Conservation (phyloP, 2,329 filamentous ascomycete genomes). For the Pyrenochaeta sp. region DNA sequence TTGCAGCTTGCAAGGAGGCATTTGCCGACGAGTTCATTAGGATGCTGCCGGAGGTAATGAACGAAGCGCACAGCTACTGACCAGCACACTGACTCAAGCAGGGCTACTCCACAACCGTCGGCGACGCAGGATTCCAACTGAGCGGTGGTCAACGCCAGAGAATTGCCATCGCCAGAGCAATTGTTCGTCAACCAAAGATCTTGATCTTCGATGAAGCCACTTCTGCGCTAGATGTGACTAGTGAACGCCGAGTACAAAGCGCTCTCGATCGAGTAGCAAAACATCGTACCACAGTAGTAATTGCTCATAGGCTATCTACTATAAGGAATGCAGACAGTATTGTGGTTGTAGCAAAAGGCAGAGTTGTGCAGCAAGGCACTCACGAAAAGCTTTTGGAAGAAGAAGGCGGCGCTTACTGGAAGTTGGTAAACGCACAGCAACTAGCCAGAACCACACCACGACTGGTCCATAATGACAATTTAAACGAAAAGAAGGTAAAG, state of each 20-base stretch:
- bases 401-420: conserved; percentile 68
- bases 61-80: background rate
- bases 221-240: conserved; percentile 89
- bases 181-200: conserved; percentile 88
- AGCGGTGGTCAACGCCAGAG: conserved; percentile 96
- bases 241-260: conserved; percentile 81
- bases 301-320: conserved; percentile 78
- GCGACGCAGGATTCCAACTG: conserved; percentile 87
- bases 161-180: conserved; percentile 87
- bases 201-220: conserved; percentile 93
- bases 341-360: conserved; percentile 74
- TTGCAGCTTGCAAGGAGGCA: conserved; percentile 73
- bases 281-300: conserved; percentile 76
- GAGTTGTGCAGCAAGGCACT: conserved; percentile 74
- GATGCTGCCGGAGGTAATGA: conserved; percentile 56
- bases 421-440: conserved; percentile 74
- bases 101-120: conserved; percentile 90
- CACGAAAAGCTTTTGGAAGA: conserved; percentile 72
- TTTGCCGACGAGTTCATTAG: conserved; percentile 92
- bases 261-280: conserved; percentile 67
- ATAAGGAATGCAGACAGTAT: conserved; percentile 55
- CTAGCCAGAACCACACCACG: conserved; percentile 70
- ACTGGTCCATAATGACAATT: background rate
- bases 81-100: conserved; percentile 47
- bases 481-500: conserved; percentile 11